These are phyloP conservation scores for Mycogone perniciosa DNA, from an alignment of 2,329 filamentous ascomycete genomes.

Conservation along the genomic window DNA sequence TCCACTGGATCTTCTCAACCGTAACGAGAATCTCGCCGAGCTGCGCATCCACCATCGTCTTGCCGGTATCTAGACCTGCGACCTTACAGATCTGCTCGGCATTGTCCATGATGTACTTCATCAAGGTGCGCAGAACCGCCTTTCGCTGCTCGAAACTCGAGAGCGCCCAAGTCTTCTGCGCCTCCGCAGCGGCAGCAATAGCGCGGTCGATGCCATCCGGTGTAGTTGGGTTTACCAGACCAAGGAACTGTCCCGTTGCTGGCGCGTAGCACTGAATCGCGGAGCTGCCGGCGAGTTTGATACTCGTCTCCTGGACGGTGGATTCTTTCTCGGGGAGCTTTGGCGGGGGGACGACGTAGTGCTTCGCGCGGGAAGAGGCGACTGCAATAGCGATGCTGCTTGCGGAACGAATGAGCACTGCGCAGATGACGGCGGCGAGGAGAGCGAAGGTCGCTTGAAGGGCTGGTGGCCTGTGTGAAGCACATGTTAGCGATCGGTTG, in stretches of 20 bases:
- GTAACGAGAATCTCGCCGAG: slow-evolving; percentile 94
- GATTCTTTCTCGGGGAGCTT: slow-evolving; percentile 52
- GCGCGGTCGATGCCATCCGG: slow-evolving; percentile 71
- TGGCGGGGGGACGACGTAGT: slow-evolving; percentile 57
- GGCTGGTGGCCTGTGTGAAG: slow-evolving; percentile 17
- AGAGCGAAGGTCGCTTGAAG: slow-evolving; percentile 23
- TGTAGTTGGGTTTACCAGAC: slow-evolving; percentile 70
- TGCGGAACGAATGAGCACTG: slow-evolving; percentile 23
- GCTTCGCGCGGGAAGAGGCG: slow-evolving; percentile 38
- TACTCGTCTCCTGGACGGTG: slow-evolving; percentile 51
- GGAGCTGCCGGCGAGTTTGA: slow-evolving; percentile 60
- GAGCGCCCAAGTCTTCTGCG: slow-evolving; percentile 69
- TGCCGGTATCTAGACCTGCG: slow-evolving; percentile 88
- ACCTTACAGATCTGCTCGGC: slow-evolving; percentile 80
- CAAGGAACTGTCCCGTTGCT: slow-evolving; percentile 79
- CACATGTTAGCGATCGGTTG: background rate
- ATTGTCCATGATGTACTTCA: slow-evolving; percentile 80
- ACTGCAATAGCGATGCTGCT: slow-evolving; percentile 16
- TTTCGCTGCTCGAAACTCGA: slow-evolving; percentile 74
- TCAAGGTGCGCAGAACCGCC: slow-evolving; percentile 71
- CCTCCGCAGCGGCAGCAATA: slow-evolving; percentile 64
- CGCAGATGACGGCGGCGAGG: slow-evolving; percentile 25
- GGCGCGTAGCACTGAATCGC: slow-evolving; percentile 82
- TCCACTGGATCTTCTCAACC: slow-evolving; percentile 91
- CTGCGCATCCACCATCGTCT: slow-evolving; percentile 90